Evolutionary conservation across 352 stramenopile genomes (phyloP).

Genomic region (Pelagophyceae sp.): DNA sequence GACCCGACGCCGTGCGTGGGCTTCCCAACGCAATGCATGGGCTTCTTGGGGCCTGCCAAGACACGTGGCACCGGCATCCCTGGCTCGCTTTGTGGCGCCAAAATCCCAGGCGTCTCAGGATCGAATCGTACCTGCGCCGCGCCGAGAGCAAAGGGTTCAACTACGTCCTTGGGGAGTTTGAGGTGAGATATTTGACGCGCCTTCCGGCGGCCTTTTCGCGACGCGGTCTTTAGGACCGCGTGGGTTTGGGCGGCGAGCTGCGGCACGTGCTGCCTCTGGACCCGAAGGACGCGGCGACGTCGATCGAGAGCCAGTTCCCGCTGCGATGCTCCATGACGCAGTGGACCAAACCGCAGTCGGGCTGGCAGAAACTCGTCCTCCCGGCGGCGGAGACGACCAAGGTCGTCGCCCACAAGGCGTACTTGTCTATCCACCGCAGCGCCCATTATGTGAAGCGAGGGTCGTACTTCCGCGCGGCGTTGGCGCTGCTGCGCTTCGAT

Average conservation of each 20-base stretch:
- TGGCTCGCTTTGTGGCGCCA: too few relatives aligned
- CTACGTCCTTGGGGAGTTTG: neutral
- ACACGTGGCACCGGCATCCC: too few relatives aligned
- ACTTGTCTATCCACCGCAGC: neutral
- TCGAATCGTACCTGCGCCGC: neutral
- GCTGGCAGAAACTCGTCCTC: neutral
- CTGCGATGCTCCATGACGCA: conserved; percentile 5
- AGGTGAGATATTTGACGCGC: neutral
- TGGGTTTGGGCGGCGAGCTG: neutral
- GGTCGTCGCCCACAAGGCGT: neutral
- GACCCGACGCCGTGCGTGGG: too few relatives aligned
- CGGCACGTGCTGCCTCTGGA: neutral
- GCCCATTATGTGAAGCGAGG: neutral
- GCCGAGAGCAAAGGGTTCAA: neutral
- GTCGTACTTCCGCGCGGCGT: neutral
- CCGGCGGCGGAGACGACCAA: neutral
- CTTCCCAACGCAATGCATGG: too few relatives aligned
- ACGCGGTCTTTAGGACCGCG: conserved; percentile 2
- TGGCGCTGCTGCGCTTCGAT: neutral
- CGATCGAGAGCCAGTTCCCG: conserved; percentile 10
- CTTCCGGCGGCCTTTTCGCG: neutral
- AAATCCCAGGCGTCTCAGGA: too few relatives aligned
- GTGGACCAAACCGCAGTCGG: neutral
- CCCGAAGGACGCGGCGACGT: neutral
- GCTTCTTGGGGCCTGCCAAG: too few relatives aligned